Conservation (phyloP, 2,329 filamentous ascomycete species). For the Elsinoe arachidis region DNA sequence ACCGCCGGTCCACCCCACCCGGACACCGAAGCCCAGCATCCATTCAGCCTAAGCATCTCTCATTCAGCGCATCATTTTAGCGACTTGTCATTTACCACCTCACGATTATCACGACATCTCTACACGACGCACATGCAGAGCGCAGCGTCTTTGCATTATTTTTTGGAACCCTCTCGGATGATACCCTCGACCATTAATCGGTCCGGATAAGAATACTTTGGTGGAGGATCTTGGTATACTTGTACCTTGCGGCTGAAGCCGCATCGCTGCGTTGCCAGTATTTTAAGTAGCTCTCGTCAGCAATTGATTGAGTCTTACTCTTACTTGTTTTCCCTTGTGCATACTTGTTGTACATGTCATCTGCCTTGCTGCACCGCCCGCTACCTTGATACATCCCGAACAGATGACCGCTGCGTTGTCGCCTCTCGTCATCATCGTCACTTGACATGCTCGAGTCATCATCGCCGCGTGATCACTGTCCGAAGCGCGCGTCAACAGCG, state of each 20-base stretch:
- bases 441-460: no score
- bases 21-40: background rate
- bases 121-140: slow-evolving; percentile 7
- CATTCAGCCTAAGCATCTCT: background rate
- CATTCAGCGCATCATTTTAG: background rate
- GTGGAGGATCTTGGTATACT: background rate
- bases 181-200: slow-evolving; percentile 6
- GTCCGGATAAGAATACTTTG: background rate
- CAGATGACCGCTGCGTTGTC: no score
- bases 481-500: no score
- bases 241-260: background rate
- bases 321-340: background rate
- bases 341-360: background rate
- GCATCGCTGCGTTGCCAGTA: background rate
- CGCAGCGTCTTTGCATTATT: slow-evolving; percentile 7
- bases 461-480: no score
- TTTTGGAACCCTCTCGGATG: background rate
- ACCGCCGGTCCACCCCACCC: background rate
- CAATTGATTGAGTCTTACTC: slow-evolving; percentile 8
- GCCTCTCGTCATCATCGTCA: no score
- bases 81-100: background rate
- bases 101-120: slow-evolving; percentile 4
- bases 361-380: background rate
- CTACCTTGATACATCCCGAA: no score
- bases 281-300: background rate